Evolutionary conservation across 106 monocot species (phyloP).

Genomic region (Gastrodia elata): DNA sequence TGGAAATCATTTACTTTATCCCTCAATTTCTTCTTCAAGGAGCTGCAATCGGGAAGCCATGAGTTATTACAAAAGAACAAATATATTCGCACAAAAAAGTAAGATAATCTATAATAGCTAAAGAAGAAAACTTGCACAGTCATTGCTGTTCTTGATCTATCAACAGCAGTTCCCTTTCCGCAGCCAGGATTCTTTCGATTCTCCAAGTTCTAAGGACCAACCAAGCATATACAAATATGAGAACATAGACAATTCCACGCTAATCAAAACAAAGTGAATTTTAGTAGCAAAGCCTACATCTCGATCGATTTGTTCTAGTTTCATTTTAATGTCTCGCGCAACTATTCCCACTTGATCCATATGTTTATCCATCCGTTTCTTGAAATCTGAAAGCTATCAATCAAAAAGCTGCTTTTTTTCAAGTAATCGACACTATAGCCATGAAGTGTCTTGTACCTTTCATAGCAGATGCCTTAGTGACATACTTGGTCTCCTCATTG

Average conservation of each 20-base stretch:
- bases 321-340: conserved; percentile 31
- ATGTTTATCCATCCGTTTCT: conserved; percentile 50
- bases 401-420: background rate
- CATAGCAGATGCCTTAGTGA: conserved; percentile 55
- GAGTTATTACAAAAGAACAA: background rate
- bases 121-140: conserved; percentile 24
- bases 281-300: background rate
- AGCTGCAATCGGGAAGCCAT: conserved; percentile 14
- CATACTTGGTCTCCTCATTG: conserved; percentile 35
- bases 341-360: conserved; percentile 41
- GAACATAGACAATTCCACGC: background rate
- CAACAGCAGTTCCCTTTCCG: conserved; percentile 53
- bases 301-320: conserved; percentile 23
- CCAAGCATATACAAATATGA: background rate
- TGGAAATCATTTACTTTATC: conserved; percentile 48
- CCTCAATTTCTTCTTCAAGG: conserved; percentile 53
- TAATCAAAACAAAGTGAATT: background rate
- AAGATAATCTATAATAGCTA: background rate
- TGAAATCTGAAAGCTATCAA: conserved; percentile 32
- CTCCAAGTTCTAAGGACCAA: conserved; percentile 31
- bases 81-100: background rate
- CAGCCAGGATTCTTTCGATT: conserved; percentile 44
- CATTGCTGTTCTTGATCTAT: conserved; percentile 57
- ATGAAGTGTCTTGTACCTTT: conserved; percentile 28
- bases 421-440: background rate